Base-by-base conservation (phyloP, 2,329 filamentous ascomycete genomes). In the Exophiala bonariae region DNA sequence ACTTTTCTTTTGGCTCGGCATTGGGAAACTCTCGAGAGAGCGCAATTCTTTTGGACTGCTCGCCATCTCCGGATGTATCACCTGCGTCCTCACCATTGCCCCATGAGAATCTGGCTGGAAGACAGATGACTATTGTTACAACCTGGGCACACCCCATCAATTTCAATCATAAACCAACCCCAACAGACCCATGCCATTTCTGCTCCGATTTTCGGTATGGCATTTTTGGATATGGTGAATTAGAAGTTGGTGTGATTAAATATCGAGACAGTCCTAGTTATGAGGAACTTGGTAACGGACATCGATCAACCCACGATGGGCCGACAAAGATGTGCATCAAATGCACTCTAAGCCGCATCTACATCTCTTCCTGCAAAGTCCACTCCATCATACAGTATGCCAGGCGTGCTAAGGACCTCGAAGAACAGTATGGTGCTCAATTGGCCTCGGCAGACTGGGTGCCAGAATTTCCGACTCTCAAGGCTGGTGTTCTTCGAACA, bases 91-190 rank as follows among this genome's bases (percentile, higher is more conserved):
- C 26, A 19, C 26, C n/a, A 42, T n/a, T 9, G 23, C 14, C 33
- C 11, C 17, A 14, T 17, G 10, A 7, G 6, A 41, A 26, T 17
- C n/a, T 11, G 20, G 33, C 17, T 34, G 41, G 37, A 17, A 41
- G 26, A 33, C 26, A 47, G 9, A 33, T 44, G 20, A 51, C 35
- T 4, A 47, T 56, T 31, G 20, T 26, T 3, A 60, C 58, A 10
- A 38, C 14, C 22, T 60, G 56, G 53, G 48, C 57, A 6, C 57
- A 61, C 45, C 58, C 58, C 2, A 59, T 61, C 41, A 33, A 59
- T 23, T 59, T 57, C 41, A 46, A 55, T 26, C 38, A 44, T 42
- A 33, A 41, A 5, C 40, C 49, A 10, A 40, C 42, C n/a, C 10
- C 7, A 9, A 14, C 19, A 10, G 19, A 35, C 8, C 28, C 40